These are phyloP conservation scores for Chlorella sorokiniana DNA, from an alignment of 139 green algal species.

Conservation along the genomic window DNA sequence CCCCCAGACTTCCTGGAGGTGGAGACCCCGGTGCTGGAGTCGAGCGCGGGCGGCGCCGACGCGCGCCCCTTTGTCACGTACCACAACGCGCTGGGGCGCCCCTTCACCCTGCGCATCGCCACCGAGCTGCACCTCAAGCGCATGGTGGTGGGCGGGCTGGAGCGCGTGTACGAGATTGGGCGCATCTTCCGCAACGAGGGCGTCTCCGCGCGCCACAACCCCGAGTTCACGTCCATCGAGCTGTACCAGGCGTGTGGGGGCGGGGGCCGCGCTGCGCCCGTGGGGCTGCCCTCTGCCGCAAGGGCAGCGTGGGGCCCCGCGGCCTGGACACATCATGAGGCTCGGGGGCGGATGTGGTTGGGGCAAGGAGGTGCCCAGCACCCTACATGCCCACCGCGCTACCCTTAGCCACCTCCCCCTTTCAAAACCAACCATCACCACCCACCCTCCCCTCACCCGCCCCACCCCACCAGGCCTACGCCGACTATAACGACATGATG, in stretches of 20 bases:
- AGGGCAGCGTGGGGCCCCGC: not conserved
- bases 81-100: conserved; percentile 89
- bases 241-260: conserved; percentile 72
- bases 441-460: not conserved
- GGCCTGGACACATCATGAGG: not conserved
- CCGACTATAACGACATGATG: conserved; percentile 98
- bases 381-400: not conserved
- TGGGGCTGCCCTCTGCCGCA: not conserved
- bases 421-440: not conserved
- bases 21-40: conserved; percentile 86
- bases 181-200: conserved; percentile 98
- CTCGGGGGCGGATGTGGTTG: not conserved
- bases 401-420: too few relatives aligned
- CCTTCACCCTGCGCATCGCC: conserved; percentile 95
- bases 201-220: conserved; percentile 94
- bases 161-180: conserved; percentile 97
- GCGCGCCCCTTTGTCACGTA: conserved; percentile 95
- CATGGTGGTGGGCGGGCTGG: conserved; percentile 88
- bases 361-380: not conserved
- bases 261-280: not conserved
- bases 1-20: conserved; percentile 70
- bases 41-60: conserved; percentile 90
- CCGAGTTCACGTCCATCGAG: conserved; percentile 98
- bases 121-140: conserved; percentile 99
- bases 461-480: conserved; percentile 76